Evolutionary conservation across 768 basidiomycete genomes (phyloP), one percentile per base, ranked within the genome.

Genomic region (Daedalea quercina): DNA sequence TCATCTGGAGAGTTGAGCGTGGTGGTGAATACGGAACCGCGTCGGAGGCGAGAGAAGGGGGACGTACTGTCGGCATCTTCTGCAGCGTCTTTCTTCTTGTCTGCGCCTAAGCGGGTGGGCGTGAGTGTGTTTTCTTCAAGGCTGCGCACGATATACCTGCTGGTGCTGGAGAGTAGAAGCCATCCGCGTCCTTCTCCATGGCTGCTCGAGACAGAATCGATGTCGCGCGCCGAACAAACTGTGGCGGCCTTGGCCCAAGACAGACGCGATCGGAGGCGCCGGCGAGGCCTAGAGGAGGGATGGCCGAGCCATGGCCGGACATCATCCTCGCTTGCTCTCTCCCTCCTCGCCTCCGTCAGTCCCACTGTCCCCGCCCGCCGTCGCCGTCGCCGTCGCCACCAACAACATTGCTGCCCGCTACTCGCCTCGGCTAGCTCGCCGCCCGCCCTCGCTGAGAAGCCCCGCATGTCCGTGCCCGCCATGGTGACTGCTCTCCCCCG

Each of bases 151-250:
- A 40, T 25, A 33, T 67, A 84, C 82, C 76, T 57, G 71, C 66
- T 11, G 62, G 34, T 52, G 70, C 73, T 6, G 85, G 76, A 19
- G 76, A 81, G 63, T 85, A 89, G 67, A 90, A 90, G 1, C 88
- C 88, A 51, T 90, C 88, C 49, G 79, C 85, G 67, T 88, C 87
- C 70, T 85, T 90, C 65, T 85, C 75, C 77, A 87, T 78, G 52
- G 59, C 43, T 15, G 23, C 15, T 26, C 46, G 52, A 19, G 17
- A 47, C 44, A 13, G 8, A 47, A 33, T 40, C 37, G 37, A 20
- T 19, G 9, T 7, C 37, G 25, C 26, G 33, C n/a, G n/a, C n/a
- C n/a, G n/a, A n/a, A n/a, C n/a, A n/a, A n/a, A n/a, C n/a, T n/a
- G n/a, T n/a, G n/a, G n/a, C n/a, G n/a, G n/a, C n/a, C n/a, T n/a